Evolutionary conservation across 208 protist genomes (phyloP).

Genomic region (Crithidia bombi): DNA sequence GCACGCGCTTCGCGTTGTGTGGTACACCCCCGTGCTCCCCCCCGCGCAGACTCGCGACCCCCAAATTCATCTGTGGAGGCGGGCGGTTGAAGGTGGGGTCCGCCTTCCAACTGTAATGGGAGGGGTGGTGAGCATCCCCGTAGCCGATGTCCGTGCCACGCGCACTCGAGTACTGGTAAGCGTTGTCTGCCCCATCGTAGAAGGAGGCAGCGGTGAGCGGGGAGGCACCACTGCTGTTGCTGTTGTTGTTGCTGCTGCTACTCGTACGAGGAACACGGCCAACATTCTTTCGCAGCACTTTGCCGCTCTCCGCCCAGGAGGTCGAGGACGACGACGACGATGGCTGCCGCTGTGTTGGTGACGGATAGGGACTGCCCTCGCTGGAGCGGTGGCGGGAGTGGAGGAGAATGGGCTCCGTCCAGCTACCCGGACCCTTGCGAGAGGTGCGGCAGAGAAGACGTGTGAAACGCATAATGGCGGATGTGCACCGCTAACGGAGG

Average conservation of each 20-base stretch:
- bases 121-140: constrained; percentile 30
- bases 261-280: neutral
- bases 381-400: constrained; percentile 20
- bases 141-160: constrained; percentile 9
- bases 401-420: constrained; percentile 45
- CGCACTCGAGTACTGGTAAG: constrained; percentile 13
- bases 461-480: constrained; percentile 18
- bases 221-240: neutral
- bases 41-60: constrained; percentile 12
- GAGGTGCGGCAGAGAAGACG: constrained; percentile 48
- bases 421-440: constrained; percentile 63
- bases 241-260: neutral
- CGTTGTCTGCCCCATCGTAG: constrained; percentile 37
- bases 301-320: neutral
- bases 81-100: constrained; percentile 29
- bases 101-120: constrained; percentile 54
- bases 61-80: constrained; percentile 19
- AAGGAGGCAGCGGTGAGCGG: constrained; percentile 16
- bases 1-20: constrained; percentile 21
- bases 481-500: neutral
- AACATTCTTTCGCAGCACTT: neutral
- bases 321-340: neutral
- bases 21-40: neutral
- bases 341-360: neutral
- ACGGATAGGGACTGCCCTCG: constrained; percentile 10